These are phyloP conservation scores for Phytophthora nicotianae DNA, from an alignment of 352 stramenopile species.

Conservation along the genomic window DNA sequence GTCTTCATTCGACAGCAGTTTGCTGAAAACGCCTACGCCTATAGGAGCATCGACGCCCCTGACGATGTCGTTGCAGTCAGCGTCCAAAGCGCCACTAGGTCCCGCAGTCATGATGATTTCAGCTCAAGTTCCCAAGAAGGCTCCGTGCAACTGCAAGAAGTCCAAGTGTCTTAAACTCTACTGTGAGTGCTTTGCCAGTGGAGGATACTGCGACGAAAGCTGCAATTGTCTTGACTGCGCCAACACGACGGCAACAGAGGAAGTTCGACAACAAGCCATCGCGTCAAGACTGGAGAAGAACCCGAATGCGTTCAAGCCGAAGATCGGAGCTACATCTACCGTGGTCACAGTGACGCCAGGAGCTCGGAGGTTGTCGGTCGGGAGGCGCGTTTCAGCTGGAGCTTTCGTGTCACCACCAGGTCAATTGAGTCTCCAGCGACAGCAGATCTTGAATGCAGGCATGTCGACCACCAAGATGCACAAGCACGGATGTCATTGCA, in stretches of 20 bases:
- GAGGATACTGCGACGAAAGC: slow-evolving; percentile 90
- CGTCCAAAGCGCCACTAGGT: slow-evolving; percentile 20
- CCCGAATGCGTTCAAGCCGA: slow-evolving; percentile 95
- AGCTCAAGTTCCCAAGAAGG: slow-evolving; percentile 49
- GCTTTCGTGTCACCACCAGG: slow-evolving; percentile 35
- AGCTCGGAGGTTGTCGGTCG: slow-evolving; percentile 20
- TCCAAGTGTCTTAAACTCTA: slow-evolving; percentile 97
- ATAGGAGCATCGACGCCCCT: slow-evolving; percentile 21
- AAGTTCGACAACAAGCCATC: slow-evolving; percentile 85
- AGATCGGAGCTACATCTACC: slow-evolving; percentile 79
- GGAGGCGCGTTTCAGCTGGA: slow-evolving; percentile 15
- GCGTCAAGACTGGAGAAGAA: slow-evolving; percentile 92
- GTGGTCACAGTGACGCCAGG: slow-evolving; percentile 15
- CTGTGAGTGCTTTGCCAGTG: slow-evolving; percentile 96
- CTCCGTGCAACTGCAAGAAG: slow-evolving; percentile 97
- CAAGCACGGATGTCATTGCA: slow-evolving; percentile 96
- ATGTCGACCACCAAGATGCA: slow-evolving; percentile 78
- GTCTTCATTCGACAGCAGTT: slow-evolving; percentile 19
- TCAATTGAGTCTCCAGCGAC: slow-evolving; percentile 18
- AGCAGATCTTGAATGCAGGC: slow-evolving; percentile 23
- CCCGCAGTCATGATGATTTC: slow-evolving; percentile 11
- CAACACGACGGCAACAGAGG: slow-evolving; percentile 86
- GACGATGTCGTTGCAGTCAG: slow-evolving; percentile 33
- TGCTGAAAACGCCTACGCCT: slow-evolving; percentile 34
- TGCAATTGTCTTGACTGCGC: slow-evolving; percentile 94